phyloP scores from a whole-genome alignment of 2,329 filamentous ascomycete species.

The Talaromyces sp. region DNA sequence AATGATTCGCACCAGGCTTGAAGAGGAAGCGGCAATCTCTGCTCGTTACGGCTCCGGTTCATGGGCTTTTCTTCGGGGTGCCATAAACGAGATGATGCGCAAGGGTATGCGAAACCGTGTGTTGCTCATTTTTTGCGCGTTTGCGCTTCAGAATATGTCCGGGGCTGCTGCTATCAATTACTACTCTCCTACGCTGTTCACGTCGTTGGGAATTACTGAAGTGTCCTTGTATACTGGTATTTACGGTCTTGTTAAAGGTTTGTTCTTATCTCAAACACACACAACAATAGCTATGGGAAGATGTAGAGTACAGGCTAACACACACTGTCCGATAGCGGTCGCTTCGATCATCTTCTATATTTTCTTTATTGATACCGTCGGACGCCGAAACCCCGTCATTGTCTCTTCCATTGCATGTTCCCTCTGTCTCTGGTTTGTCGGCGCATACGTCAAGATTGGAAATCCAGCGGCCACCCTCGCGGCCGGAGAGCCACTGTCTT shows the following conservation, averaged over 20 bases:
- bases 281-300: not conserved
- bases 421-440: constrained; percentile 19
- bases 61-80: constrained; percentile 22
- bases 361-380: constrained; percentile 19
- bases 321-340: constrained; percentile 9
- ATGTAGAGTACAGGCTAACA: not conserved
- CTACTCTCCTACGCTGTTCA: constrained; percentile 18
- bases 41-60: constrained; percentile 21
- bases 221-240: constrained; percentile 20
- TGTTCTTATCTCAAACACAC: not conserved
- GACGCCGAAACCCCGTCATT: constrained; percentile 17
- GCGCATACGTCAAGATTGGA: constrained; percentile 19
- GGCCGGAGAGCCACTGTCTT: constrained; percentile 12
- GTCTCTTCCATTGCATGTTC: constrained; percentile 19
- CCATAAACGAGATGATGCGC: constrained; percentile 17
- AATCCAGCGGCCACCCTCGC: constrained; percentile 13
- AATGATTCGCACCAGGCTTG: constrained; percentile 53
- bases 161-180: constrained; percentile 3
- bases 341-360: constrained; percentile 20
- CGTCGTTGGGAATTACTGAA: constrained; percentile 18
- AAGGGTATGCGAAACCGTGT: constrained; percentile 39
- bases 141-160: not conserved
- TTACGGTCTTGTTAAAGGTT: constrained; percentile 20
- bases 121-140: not conserved
- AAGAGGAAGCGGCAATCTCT: constrained; percentile 43